Conservation (phyloP, 106 monocot species). For the Xerophyta viscosa region DNA sequence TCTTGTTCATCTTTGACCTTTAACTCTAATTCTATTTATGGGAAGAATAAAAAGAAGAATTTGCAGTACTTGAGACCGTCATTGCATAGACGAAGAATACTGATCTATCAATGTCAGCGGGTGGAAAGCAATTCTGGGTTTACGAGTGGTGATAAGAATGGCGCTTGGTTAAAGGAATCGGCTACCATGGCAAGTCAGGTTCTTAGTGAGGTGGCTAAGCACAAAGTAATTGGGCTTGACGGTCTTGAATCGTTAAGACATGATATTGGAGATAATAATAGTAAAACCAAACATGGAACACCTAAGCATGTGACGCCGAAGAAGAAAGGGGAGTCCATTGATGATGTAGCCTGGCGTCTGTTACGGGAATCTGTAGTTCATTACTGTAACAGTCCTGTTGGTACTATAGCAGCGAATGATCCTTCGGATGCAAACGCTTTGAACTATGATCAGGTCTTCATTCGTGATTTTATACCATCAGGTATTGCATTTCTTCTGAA, state of each 20-base stretch:
- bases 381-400: constrained; percentile 87
- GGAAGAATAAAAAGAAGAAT: constrained; percentile 13
- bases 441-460: constrained; percentile 98
- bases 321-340: constrained; percentile 38
- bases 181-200: constrained; percentile 27
- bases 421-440: constrained; percentile 61
- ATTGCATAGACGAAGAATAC: constrained; percentile 1
- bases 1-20: constrained; percentile 11
- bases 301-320: constrained; percentile 18
- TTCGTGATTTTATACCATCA: constrained; percentile 96
- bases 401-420: constrained; percentile 94
- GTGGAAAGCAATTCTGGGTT: constrained; percentile 25
- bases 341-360: constrained; percentile 85
- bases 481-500: constrained; percentile 95
- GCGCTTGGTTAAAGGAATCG: constrained; percentile 41
- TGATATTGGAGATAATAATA: constrained; percentile 15
- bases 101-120: constrained; percentile 35
- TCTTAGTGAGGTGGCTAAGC: constrained; percentile 21
- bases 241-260: constrained; percentile 14
- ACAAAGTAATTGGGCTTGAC: constrained; percentile 21
- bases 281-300: constrained; percentile 8
- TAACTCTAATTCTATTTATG: constrained; percentile 1
- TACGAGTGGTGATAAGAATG: constrained; percentile 40
- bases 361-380: constrained; percentile 69
- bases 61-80: not conserved